A percentile compares a stretch with the other conserved stretches of the same genome.
phyloP scores from a whole-genome alignment of 768 basidiomycete genomes.

The Leccinellum albellum region DNA sequence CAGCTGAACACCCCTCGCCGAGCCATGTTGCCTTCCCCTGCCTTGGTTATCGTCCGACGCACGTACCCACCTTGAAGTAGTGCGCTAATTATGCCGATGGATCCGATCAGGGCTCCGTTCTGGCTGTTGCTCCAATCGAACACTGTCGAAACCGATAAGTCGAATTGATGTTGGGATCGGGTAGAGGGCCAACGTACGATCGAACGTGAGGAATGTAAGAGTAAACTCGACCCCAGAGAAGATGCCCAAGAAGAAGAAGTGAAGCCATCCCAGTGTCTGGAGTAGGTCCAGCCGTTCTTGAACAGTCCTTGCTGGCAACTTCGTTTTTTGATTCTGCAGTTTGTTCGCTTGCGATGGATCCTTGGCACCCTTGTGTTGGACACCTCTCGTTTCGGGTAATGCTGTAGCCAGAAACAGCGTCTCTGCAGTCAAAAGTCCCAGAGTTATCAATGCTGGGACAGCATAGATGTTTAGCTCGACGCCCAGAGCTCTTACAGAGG shows the following conservation, averaged over 20 bases:
- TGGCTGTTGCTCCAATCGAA: constrained; percentile 88
- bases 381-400: constrained; percentile 84
- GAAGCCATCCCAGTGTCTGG: constrained; percentile 57
- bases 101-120: constrained; percentile 79
- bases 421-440: constrained; percentile 74
- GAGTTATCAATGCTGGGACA: constrained; percentile 79
- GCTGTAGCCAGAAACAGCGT: constrained; percentile 70
- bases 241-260: constrained; percentile 82
- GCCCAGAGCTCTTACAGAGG: constrained; percentile 51
- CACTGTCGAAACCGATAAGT: constrained; percentile 42
- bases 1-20: constrained; percentile 75
- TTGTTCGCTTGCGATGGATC: constrained; percentile 19
- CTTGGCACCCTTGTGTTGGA: constrained; percentile 16
- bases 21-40: constrained; percentile 82
- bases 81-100: constrained; percentile 88
- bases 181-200: constrained; percentile 49
- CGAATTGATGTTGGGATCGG: background rate
- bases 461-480: constrained; percentile 85
- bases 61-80: constrained; percentile 93
- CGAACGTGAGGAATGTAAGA: constrained; percentile 90
- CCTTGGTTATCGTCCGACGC: constrained; percentile 68
- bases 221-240: constrained; percentile 98
- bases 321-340: constrained; percentile 12
- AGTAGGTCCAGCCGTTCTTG: constrained; percentile 57
- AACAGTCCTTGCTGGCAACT: constrained; percentile 18